Conservation (phyloP, 2,329 filamentous ascomycete species). For the Verticillium nonalfalfae region DNA sequence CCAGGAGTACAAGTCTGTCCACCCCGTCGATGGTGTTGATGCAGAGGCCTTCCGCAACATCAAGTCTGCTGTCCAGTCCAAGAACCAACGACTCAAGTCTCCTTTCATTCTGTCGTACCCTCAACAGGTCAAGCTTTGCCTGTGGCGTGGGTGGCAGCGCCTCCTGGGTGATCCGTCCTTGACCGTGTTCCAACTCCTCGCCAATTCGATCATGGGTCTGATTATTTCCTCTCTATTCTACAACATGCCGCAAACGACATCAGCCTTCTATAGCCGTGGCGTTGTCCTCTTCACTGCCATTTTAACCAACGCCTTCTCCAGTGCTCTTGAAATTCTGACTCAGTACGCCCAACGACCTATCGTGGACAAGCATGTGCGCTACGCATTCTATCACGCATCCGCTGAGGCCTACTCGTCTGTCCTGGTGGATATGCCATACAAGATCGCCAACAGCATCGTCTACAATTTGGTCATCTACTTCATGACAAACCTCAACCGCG, state of each 20-base stretch:
- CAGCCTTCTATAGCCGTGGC: conserved; percentile 36
- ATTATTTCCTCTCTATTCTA: conserved; percentile 47
- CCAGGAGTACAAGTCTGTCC: neutral
- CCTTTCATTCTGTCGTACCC: conserved; percentile 39
- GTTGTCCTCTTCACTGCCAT: conserved; percentile 46
- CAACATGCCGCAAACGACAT: conserved; percentile 31
- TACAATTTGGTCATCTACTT: conserved; percentile 86
- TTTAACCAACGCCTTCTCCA: conserved; percentile 41
- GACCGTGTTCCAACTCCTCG: conserved; percentile 29
- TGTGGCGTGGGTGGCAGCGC: conserved; percentile 30
- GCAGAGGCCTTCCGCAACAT: neutral
- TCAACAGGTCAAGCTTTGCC: conserved; percentile 37
- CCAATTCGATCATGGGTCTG: conserved; percentile 40
- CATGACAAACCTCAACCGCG: conserved; percentile 73
- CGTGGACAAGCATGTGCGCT: conserved; percentile 82
- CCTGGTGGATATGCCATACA: conserved; percentile 80
- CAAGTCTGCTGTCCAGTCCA: conserved; percentile 11
- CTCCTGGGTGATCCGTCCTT: conserved; percentile 30
- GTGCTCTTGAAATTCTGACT: conserved; percentile 59
- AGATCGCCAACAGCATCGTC: conserved; percentile 63
- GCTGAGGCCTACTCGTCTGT: conserved; percentile 85
- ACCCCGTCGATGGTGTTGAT: neutral
- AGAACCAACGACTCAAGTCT: conserved; percentile 35
- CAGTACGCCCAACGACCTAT: conserved; percentile 86
- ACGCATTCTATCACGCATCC: conserved; percentile 87